Evolutionary conservation across 1,139 yeast genomes (phyloP), one percentile per base, ranked within the genome.

Genomic region (Yamadazyma mexicana): DNA sequence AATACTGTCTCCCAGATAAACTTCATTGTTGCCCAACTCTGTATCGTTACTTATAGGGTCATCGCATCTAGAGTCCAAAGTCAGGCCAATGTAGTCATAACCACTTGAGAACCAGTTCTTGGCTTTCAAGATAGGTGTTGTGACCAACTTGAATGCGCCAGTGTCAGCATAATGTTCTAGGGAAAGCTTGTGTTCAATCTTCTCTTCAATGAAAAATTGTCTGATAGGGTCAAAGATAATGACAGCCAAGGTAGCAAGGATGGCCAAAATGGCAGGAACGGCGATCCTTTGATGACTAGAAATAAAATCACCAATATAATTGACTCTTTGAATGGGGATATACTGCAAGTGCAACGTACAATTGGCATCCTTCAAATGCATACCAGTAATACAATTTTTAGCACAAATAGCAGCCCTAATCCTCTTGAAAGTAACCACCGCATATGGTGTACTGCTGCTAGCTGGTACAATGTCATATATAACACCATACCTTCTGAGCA

Each of bases 161-260:
- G 61, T 65, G 38, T 69, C 62, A 37, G 57, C 56, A 46, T 64
- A 66, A 8, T 59, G 48, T 11, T 58, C 59, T 38, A 69, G 53
- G 0, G 68, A 55, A 46, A 62, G 62, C 44, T 68, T 71, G 47
- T 73, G 79, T 16, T 84, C 77, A 39, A 92, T 80, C 54, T 86
- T 87, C 54, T 78, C 82, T 52, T 81, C 81, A 43, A 92, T 80
- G 54, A 80, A 84, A 66, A 83, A 86, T 45, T 85, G 83, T 55
- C 98, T 76, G 37, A 92, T 87, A 0, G 98, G 98, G 52, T 92
- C 98, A 62, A 92, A 92, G 35, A 92, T 76, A 29, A 87, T 60
- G 33, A 89, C 96, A 0, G 97, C 95, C 2, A 83, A 49, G 4
- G 88, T 85, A 1, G 97, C 91, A 41, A 70, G 50, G 11, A 47